A percentile compares a stretch with the other conserved stretches of the same genome.
Conservation (phyloP, 1,284 basidiomycete species). For the Papiliotrema flavescens region DNA sequence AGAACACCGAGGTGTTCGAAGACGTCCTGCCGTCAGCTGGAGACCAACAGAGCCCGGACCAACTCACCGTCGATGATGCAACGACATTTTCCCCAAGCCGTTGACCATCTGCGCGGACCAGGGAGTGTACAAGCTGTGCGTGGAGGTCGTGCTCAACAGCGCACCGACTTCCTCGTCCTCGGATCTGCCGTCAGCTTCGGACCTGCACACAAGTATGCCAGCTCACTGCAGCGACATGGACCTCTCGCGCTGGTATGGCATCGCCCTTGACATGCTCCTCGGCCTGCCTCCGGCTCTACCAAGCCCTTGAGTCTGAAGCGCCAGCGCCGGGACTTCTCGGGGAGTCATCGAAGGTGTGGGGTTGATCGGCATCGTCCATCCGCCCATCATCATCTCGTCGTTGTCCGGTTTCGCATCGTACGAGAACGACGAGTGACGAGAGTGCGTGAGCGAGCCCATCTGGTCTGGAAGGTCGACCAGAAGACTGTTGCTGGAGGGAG, state of each 20-base stretch:
- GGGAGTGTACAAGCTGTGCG: conserved; percentile 16
- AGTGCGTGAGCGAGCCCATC: conserved; percentile 1
- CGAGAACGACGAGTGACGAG: conserved; percentile 17
- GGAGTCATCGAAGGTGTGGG: neutral
- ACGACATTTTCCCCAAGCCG: conserved; percentile 24
- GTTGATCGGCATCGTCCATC: conserved; percentile 6
- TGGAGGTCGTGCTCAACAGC: conserved; percentile 23
- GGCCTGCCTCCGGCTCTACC: conserved; percentile 12
- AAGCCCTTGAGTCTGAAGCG: conserved; percentile 21
- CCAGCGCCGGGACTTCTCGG: neutral
- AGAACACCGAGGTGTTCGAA: conserved; percentile 6
- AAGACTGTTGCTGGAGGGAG: neutral
- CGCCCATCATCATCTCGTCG: neutral
- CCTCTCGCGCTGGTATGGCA: conserved; percentile 31
- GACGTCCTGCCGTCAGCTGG: neutral
- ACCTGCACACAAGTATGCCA: neutral
- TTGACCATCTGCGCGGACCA: conserved; percentile 27
- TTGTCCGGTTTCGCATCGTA: conserved; percentile 5
- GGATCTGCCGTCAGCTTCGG: conserved; percentile 22
- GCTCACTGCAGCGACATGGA: conserved; percentile 32
- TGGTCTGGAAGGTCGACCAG: neutral
- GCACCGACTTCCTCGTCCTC: conserved; percentile 32
- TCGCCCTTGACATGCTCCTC: conserved; percentile 23
- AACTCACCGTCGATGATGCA: conserved; percentile 32
- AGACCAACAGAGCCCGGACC: neutral